Percentiles rank a stretch among this genome's conserved stretches.
These are phyloP conservation scores for Parathielavia appendiculata DNA, from an alignment of 495 filamentous ascomycete genomes.

Conservation along the genomic window DNA sequence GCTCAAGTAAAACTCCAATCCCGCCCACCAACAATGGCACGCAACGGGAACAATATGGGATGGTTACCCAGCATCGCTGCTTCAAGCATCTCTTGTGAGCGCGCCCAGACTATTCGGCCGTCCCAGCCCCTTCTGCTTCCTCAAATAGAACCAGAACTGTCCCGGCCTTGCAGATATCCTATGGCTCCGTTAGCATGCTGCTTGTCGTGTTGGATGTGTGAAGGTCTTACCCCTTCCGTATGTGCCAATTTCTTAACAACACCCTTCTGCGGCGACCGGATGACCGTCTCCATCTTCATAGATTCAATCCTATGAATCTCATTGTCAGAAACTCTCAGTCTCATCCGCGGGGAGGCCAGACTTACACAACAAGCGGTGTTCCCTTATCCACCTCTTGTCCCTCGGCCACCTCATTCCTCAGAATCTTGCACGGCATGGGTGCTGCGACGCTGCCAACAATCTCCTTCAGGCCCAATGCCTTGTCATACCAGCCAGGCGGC, in stretches of 20 bases:
- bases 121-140: slow-evolving; percentile 26
- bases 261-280: slow-evolving; percentile 80
- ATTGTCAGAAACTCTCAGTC: slow-evolving; percentile 15
- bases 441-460: slow-evolving; percentile 71
- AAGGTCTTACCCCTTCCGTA: slow-evolving; percentile 69
- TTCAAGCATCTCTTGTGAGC: too few relatives aligned
- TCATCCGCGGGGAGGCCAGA: slow-evolving; percentile 1
- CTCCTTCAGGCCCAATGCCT: slow-evolving; percentile 79
- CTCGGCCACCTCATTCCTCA: slow-evolving; percentile 75
- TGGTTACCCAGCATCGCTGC: not conserved
- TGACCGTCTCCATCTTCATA: slow-evolving; percentile 99
- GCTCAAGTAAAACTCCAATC: not conserved
- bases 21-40: not conserved
- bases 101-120: not conserved
- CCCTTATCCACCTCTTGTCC: slow-evolving; percentile 81
- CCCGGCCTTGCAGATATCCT: slow-evolving; percentile 58
- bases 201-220: not conserved
- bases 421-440: slow-evolving; percentile 92
- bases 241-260: slow-evolving; percentile 78
- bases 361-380: slow-evolving; percentile 77
- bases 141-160: slow-evolving; percentile 53
- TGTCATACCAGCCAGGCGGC: slow-evolving; percentile 74
- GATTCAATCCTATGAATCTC: slow-evolving; percentile 65
- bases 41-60: not conserved
- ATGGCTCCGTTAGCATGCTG: slow-evolving; percentile 17